Evolutionary conservation across 1,284 basidiomycete species (phyloP), one percentile per base, ranked within the genome.

Genomic region (Rhodotorula sp.): DNA sequence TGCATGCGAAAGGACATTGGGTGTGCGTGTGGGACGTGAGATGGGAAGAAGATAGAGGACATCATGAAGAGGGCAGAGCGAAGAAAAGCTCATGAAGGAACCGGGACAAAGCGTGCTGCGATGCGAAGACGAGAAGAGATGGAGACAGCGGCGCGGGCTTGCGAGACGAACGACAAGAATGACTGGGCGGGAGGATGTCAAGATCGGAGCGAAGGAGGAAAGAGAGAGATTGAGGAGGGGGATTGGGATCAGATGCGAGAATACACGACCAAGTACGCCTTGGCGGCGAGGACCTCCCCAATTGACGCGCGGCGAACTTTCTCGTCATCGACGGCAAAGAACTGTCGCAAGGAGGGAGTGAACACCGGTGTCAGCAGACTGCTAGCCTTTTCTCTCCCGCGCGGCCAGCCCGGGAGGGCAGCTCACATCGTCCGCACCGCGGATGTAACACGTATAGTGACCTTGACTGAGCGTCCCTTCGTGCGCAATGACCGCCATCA

Each of bases 401-500:
- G 39, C 39, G 10, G 10, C 39, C 39, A 43, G 39, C 2, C 39
- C 2, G 39, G 39, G 39, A 14, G 60, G 10, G 21, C 59, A 23
- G 57, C 70, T 47, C 56, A 74, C 60, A 12, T 68, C 63, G 56
- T 67, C 67, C 4, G 31, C 29, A 21, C 74, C 65, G 34, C 69
- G 69, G 18, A 65, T 89, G 79, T 86, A 93, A 80, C 90, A 92
- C 43, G 90, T 92, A 81, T 97, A 97, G 80, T 97, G 95, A 0
- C 95, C 95, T 71, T 93, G 97, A 81, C 95, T 90, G 79, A 98
- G 88, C 80, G 91, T 90, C 15, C 95, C 95, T 80, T 97, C 92
- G 81, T 97, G 95, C 73, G 93, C 94, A 71, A 97, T 90, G 48
- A 97, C 93, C 14, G 92, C 91, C 79, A 96, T 94, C 3, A 97